These are phyloP conservation scores for Colletotrichum ledebouriae DNA, from an alignment of 2,329 filamentous ascomycete genomes.

Conservation along the genomic window DNA sequence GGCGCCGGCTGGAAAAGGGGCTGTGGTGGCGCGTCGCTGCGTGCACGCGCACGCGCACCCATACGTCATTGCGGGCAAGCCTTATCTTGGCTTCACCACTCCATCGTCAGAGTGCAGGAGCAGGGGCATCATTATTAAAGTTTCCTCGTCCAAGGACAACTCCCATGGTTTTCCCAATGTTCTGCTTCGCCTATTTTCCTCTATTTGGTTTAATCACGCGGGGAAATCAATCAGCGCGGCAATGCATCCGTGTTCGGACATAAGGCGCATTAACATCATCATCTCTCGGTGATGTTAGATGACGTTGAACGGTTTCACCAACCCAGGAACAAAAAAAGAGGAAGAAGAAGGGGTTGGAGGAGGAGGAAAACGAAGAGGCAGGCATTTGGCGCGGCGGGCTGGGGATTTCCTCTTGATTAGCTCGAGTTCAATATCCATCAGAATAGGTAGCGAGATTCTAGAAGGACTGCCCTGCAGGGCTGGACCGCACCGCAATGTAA, in stretches of 20 bases:
- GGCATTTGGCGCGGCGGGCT: too few relatives aligned
- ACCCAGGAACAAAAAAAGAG: too few relatives aligned
- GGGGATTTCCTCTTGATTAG: too few relatives aligned
- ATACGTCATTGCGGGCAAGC: conserved; percentile 35
- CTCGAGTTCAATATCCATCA: too few relatives aligned
- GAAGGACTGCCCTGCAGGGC: conserved; percentile 14
- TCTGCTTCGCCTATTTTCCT: background rate
- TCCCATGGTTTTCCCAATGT: background rate
- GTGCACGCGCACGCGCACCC: conserved; percentile 9
- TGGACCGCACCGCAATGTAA: background rate
- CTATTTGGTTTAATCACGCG: background rate
- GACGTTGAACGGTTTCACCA: too few relatives aligned
- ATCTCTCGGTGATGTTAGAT: too few relatives aligned
- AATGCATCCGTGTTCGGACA: too few relatives aligned
- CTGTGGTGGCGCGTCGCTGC: background rate
- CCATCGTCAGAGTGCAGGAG: background rate
- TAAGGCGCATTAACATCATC: too few relatives aligned
- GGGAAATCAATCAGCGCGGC: background rate
- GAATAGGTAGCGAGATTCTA: too few relatives aligned
- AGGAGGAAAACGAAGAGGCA: too few relatives aligned
- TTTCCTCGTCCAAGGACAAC: conserved; percentile 21
- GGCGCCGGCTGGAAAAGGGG: background rate
- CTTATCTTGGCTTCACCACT: conserved; percentile 10
- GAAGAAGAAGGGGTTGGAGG: too few relatives aligned
- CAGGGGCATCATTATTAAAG: conserved; percentile 17